Evolutionary conservation across 2,329 filamentous ascomycete genomes (phyloP), one percentile per base, ranked within the genome.

Genomic region (Nigrospora oryzae): DNA sequence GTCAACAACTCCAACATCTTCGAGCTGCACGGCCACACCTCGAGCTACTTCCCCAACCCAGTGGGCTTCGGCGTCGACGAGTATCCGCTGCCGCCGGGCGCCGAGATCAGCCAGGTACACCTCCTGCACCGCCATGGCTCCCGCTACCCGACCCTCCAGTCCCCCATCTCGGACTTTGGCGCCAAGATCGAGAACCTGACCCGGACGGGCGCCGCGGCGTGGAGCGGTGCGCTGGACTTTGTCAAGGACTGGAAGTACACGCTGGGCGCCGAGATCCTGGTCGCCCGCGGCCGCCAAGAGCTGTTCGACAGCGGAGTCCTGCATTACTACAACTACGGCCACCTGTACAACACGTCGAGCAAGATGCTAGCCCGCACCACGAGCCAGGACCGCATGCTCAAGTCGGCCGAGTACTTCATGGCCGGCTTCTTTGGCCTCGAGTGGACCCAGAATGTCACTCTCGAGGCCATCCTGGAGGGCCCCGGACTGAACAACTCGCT

Each of bases 351-450:
- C 53, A 79, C 84, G 5, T 74, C 77, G 45, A 82, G 73, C 62
- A 89, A 86, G 64, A 80, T 89, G 48, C 77, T 89, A 46, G 83
- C 80, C 14, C 74, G 85, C 28, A 87, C 84, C 1, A 88, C 84
- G 43, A 86, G 84, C 1, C 83, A 89, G 59, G 80, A 86, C 57
- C 79, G 86, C 19, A 89, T 89, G 85, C 68, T 84, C 17, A 82
- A 89, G 59, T 83, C 76, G 35, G 84, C 84, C 3, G 84, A 89
- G 61, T 84, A 89, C 61, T 89, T 88, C 63, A 66, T 89, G 57
- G 82, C 84, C 6, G 86, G 86, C 0, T 89, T 89, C 66, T 89
- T 89, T 56, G 85, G 85, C 1, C 71, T 88, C 0, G 76, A 83
- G 39, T 89, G 84, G 70, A 73, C 79, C 1, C 73, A 80, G 30